Percentiles rank a stretch among this genome's conserved stretches.
phyloP scores from a whole-genome alignment of 1,139 yeast genomes.

The Hansenula lynferdii region DNA sequence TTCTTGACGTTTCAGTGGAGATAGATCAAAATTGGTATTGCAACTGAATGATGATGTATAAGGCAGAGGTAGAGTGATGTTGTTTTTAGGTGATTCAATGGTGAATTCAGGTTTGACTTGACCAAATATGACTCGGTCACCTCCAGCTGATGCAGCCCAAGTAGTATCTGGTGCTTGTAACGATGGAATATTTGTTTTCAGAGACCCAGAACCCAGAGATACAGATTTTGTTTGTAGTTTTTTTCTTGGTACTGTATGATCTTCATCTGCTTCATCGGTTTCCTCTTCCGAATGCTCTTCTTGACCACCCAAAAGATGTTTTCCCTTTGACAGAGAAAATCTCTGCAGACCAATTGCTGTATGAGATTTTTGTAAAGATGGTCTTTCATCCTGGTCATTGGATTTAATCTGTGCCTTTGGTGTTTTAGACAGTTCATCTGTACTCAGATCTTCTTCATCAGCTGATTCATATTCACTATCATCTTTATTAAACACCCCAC shows the following conservation, averaged over 20 bases:
- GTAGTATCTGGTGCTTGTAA: conserved; percentile 36
- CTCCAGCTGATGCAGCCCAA: conserved; percentile 33
- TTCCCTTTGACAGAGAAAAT: conserved; percentile 10
- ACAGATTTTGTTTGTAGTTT: conserved; percentile 12
- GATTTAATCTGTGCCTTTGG: conserved; percentile 19
- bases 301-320: conserved; percentile 5
- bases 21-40: conserved; percentile 56
- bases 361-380: conserved; percentile 27
- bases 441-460: conserved; percentile 4
- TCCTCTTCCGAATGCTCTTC: conserved; percentile 4
- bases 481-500: not conserved
- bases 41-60: conserved; percentile 57
- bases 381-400: conserved; percentile 13
- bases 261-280: no score
- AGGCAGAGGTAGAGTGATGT: conserved; percentile 11
- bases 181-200: conserved; percentile 31
- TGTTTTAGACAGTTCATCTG: conserved; percentile 12
- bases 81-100: conserved; percentile 7
- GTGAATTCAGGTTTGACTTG: conserved; percentile 14
- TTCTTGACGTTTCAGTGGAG: conserved; percentile 52
- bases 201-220: conserved; percentile 10
- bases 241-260: conserved; percentile 13
- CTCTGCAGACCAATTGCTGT: conserved; percentile 32
- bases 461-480: conserved; percentile 19
- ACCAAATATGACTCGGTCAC: conserved; percentile 28